phyloP scores from a whole-genome alignment of 352 stramenopile species.

The Phytophthora nicotianae region DNA sequence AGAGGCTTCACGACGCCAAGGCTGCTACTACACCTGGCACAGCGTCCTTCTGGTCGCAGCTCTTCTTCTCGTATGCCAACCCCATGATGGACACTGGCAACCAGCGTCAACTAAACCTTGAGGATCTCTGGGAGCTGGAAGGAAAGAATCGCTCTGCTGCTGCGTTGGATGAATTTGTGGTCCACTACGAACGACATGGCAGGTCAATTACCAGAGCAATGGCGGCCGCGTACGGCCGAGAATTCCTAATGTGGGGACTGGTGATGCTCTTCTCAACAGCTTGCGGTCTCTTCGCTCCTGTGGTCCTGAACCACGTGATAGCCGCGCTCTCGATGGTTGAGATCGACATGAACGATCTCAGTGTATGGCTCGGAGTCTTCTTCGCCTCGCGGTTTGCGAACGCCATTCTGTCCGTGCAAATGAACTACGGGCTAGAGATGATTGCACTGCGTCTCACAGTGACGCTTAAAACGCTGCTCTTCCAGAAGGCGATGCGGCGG shows the following conservation, averaged over 20 bases:
- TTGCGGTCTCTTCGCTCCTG: slow-evolving; percentile 43
- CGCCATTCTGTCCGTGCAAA: slow-evolving; percentile 31
- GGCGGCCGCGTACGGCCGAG: slow-evolving; percentile 27
- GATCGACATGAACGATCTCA: slow-evolving; percentile 36
- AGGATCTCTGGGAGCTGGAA: slow-evolving; percentile 53
- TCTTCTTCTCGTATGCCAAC: slow-evolving; percentile 56
- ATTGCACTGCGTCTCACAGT: slow-evolving; percentile 42
- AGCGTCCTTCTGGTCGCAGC: slow-evolving; percentile 24
- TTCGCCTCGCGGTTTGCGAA: slow-evolving; percentile 41
- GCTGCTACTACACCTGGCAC: slow-evolving; percentile 12
- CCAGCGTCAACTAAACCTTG: slow-evolving; percentile 40
- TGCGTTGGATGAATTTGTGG: slow-evolving; percentile 26
- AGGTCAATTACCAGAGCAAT: slow-evolving; percentile 35
- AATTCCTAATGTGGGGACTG: slow-evolving; percentile 34
- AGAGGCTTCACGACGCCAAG: slow-evolving; percentile 1
- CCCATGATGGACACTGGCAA: slow-evolving; percentile 50
- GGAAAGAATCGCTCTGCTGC: slow-evolving; percentile 27
- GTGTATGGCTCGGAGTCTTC: slow-evolving; percentile 45
- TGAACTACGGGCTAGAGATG: slow-evolving; percentile 36
- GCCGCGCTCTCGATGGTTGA: slow-evolving; percentile 22
- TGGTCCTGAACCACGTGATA: slow-evolving; percentile 52
- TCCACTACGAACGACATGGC: slow-evolving; percentile 17
- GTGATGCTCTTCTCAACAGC: slow-evolving; percentile 34
- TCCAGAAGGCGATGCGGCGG: slow-evolving; percentile 46
- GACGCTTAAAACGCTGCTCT: slow-evolving; percentile 48